Evolutionary conservation across 441 rosid species (phyloP).

Genomic region (Pelargonium citronellum): DNA sequence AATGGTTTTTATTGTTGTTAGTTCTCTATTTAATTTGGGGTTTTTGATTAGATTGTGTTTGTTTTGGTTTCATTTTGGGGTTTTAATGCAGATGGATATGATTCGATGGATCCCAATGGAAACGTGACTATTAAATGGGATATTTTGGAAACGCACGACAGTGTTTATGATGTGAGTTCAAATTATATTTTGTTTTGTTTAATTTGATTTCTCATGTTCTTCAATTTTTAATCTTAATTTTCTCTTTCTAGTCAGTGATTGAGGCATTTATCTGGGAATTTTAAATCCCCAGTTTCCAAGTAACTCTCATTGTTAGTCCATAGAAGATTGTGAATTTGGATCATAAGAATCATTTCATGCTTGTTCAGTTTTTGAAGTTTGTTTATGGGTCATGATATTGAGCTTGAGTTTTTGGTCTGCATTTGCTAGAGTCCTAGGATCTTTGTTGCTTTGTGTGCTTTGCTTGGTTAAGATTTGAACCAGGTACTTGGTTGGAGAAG

Average conservation of each 20-base stretch:
- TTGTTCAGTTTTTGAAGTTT: too few species aligned
- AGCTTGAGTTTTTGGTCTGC: too few species aligned
- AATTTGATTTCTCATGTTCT: not conserved
- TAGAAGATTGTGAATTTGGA: not conserved
- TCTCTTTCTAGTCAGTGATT: not conserved
- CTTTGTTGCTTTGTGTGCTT: too few species aligned
- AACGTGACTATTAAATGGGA: conserved; percentile 77
- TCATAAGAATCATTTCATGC: not conserved
- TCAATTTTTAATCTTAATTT: not conserved
- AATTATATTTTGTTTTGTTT: too few species aligned
- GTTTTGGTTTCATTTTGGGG: not conserved
- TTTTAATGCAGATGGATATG: conserved; percentile 61
- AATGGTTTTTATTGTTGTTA: not conserved
- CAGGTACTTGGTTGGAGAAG: too few species aligned
- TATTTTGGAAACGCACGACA: conserved; percentile 37
- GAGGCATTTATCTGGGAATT: not conserved
- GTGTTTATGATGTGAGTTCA: conserved; percentile 28
- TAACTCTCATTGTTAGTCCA: not conserved
- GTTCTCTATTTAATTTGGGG: not conserved
- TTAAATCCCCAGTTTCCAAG: not conserved
- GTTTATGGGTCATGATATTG: too few species aligned
- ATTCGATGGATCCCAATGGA: conserved; percentile 76
- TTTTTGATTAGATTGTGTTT: not conserved
- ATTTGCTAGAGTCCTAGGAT: too few species aligned
- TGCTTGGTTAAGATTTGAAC: too few species aligned